phyloP scores from a whole-genome alignment of 306 rosid species.

The barrel medic (Medicago truncatula) region MtrunA17r5.0-ANR NC_053045.1:4778001-4778500 shows the following conservation, averaged over 20 bases:
- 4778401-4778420: no score
- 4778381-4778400: no score
- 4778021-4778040: slow-evolving; percentile 29
- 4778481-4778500: no score
- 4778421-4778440: no score
- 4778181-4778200: slow-evolving; percentile 25
- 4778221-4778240: slow-evolving; percentile 2
- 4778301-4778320: not conserved
- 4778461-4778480: no score
- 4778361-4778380: no score
- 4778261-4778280: not conserved
- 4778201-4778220: slow-evolving; percentile 12
- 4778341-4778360: no score
- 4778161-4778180: slow-evolving; percentile 22
- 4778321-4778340: not conserved
- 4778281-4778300: not conserved
- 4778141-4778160: slow-evolving; percentile 25
- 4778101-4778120: slow-evolving; percentile 11
- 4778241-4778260: slow-evolving; percentile 10
- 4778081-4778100: not conserved
- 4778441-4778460: no score
- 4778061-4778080: slow-evolving; percentile 17
- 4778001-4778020: no score
- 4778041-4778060: not conserved
- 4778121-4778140: slow-evolving; percentile 13